These are phyloP conservation scores for Phytophthora sp. DNA, from an alignment of 352 stramenopile species.

Conservation along the genomic window DNA sequence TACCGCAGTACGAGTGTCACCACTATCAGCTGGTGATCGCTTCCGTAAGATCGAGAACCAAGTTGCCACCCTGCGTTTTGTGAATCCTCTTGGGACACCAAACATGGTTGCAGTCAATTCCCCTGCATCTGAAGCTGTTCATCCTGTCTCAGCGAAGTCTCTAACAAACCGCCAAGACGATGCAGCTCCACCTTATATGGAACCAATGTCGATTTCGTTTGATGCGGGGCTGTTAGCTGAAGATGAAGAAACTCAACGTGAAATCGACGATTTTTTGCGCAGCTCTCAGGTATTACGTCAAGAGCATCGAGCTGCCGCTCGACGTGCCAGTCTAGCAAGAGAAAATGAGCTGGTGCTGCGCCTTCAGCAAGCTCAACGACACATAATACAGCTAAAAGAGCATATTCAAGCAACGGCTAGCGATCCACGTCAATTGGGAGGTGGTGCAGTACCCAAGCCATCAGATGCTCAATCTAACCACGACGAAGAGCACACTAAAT, in stretches of 20 bases:
- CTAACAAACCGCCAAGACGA: neutral
- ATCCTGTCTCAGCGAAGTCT: conserved; percentile 17
- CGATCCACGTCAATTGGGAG: neutral
- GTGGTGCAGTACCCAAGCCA: neutral
- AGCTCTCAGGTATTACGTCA: conserved; percentile 45
- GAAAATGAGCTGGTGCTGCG: conserved; percentile 68
- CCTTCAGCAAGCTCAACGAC: conserved; percentile 74
- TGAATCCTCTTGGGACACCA: conserved; percentile 15
- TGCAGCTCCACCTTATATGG: conserved; percentile 6
- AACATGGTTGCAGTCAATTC: conserved; percentile 2
- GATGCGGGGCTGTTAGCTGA: conserved; percentile 34
- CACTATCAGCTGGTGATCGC: conserved; percentile 18
- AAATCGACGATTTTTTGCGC: conserved; percentile 63
- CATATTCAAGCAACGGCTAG: conserved; percentile 50
- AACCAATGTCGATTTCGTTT: conserved; percentile 30
- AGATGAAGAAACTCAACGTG: conserved; percentile 45
- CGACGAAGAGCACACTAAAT: neutral
- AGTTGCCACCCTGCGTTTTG: conserved; percentile 38
- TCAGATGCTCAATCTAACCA: neutral
- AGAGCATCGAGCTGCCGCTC: conserved; percentile 25
- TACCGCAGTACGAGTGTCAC: neutral
- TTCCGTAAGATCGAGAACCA: conserved; percentile 49
- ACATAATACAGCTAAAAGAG: conserved; percentile 71
- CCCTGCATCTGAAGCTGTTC: conserved; percentile 11
- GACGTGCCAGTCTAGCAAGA: conserved; percentile 47